Evolutionary conservation across 2,329 filamentous ascomycete genomes (phyloP).

Genomic region (Diaporthe sp.): DNA sequence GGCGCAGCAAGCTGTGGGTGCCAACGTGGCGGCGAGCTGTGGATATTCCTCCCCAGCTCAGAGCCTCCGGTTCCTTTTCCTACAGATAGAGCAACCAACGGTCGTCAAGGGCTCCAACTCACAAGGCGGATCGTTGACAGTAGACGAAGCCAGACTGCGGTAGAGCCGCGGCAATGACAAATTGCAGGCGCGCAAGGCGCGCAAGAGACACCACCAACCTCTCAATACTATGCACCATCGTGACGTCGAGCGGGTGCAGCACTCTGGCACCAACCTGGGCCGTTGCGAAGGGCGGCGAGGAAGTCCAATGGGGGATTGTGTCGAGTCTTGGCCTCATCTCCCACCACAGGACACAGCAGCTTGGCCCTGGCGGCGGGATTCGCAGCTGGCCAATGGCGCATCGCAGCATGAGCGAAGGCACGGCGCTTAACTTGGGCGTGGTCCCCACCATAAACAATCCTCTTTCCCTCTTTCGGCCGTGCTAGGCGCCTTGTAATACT

Average conservation of each 20-base stretch:
- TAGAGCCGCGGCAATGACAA: background rate
- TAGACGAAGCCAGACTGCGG: background rate
- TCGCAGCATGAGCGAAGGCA: conserved; percentile 11
- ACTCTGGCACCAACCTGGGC: background rate
- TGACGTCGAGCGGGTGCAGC: background rate
- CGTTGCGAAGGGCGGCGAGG: background rate
- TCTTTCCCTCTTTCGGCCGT: background rate
- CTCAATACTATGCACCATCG: no score
- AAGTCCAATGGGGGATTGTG: background rate
- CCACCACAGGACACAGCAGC: background rate
- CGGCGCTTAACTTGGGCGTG: conserved; percentile 23
- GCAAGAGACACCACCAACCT: background rate
- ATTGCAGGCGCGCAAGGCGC: background rate
- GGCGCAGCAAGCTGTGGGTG: conserved; percentile 27
- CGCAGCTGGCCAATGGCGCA: conserved; percentile 36
- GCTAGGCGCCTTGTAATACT: background rate
- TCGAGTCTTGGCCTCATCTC: conserved; percentile 20
- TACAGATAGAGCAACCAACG: background rate
- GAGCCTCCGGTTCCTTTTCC: background rate
- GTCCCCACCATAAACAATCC: conserved; percentile 3
- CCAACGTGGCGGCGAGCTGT: conserved; percentile 8
- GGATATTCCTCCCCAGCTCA: background rate
- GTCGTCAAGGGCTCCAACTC: background rate
- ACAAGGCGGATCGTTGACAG: background rate
- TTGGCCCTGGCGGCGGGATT: conserved; percentile 30